These are phyloP conservation scores for Oidiodendron maius DNA, from an alignment of 495 filamentous ascomycete genomes.

Conservation along the genomic window DNA sequence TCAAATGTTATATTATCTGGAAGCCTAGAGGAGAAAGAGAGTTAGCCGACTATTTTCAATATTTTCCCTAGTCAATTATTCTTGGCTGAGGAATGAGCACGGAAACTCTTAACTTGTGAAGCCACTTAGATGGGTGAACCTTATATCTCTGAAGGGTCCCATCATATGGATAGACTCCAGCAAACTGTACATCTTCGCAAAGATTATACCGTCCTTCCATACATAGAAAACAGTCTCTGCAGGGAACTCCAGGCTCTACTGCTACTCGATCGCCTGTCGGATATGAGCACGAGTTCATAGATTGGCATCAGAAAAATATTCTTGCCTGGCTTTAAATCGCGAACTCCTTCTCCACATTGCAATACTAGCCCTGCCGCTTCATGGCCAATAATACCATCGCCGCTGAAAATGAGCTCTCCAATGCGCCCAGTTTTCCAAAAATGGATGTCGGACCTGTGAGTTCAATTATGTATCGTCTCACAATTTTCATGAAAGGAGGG, in stretches of 20 bases:
- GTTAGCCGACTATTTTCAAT: not conserved
- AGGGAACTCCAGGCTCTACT: slow-evolving; percentile 47
- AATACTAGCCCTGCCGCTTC: slow-evolving; percentile 78
- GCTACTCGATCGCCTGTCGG: slow-evolving; percentile 70
- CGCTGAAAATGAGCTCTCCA: slow-evolving; percentile 27
- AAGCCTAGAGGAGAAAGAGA: slow-evolving; percentile 34
- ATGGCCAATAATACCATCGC: slow-evolving; percentile 53
- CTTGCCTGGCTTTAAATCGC: slow-evolving; percentile 57
- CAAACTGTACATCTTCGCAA: slow-evolving; percentile 44
- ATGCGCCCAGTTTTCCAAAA: slow-evolving; percentile 47
- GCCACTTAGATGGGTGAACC: slow-evolving; percentile 44
- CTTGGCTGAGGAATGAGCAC: not conserved
- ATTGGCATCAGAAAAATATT: too few relatives aligned
- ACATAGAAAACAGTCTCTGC: slow-evolving; percentile 42
- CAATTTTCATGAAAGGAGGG: too few relatives aligned
- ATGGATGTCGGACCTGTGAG: slow-evolving; percentile 38
- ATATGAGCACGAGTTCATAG: too few relatives aligned
- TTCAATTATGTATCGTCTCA: too few relatives aligned
- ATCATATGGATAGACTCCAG: slow-evolving; percentile 51
- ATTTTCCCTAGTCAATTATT: slow-evolving; percentile 30
- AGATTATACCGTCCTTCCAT: slow-evolving; percentile 46
- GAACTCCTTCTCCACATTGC: slow-evolving; percentile 60
- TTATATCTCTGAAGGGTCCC: slow-evolving; percentile 56
- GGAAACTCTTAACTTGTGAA: slow-evolving; percentile 33
- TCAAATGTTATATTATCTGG: slow-evolving; percentile 38